phyloP scores from a whole-genome alignment of 202 grass and related monocot genomes.

The Zoysia matrella region DNA sequence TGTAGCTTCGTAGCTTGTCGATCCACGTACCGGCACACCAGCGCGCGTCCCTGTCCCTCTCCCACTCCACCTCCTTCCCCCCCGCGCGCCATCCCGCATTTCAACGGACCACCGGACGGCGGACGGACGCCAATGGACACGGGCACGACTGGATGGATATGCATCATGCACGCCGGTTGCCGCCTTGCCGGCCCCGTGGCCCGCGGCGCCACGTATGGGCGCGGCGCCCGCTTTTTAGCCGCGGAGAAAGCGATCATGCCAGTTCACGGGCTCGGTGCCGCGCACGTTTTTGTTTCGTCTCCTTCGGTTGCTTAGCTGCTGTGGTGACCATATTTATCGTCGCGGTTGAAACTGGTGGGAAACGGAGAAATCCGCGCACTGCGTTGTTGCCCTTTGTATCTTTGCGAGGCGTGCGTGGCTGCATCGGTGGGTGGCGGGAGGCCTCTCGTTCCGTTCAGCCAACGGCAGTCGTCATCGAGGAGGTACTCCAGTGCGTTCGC shows the following conservation, averaged over 20 bases:
- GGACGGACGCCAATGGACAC: not conserved
- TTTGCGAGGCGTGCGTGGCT: no score
- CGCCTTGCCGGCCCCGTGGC: no score
- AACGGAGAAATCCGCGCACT: not conserved
- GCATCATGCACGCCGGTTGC: not conserved
- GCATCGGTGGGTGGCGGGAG: not conserved
- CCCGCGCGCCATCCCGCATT: slow-evolving; percentile 1
- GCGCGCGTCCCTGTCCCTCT: slow-evolving; percentile 1
- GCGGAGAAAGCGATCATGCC: not conserved
- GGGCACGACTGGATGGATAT: not conserved
- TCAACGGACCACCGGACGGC: not conserved
- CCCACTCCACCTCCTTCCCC: not conserved
- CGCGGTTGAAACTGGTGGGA: not conserved
- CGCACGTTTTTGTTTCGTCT: not conserved
- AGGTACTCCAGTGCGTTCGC: no score
- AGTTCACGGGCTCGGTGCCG: not conserved
- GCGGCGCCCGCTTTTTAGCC: not conserved
- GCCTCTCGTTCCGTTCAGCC: not conserved
- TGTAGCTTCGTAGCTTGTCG: not conserved
- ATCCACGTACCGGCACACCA: not conserved
- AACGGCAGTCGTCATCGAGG: no score
- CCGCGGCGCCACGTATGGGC: slow-evolving; percentile 7
- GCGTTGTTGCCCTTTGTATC: no score
- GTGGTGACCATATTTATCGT: no score
- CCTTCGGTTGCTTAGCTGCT: not conserved